Percentiles rank a stretch among this genome's conserved stretches.
phyloP scores from a whole-genome alignment of 108 stramenopile genomes.

The Schizochytrium sp. region DNA sequence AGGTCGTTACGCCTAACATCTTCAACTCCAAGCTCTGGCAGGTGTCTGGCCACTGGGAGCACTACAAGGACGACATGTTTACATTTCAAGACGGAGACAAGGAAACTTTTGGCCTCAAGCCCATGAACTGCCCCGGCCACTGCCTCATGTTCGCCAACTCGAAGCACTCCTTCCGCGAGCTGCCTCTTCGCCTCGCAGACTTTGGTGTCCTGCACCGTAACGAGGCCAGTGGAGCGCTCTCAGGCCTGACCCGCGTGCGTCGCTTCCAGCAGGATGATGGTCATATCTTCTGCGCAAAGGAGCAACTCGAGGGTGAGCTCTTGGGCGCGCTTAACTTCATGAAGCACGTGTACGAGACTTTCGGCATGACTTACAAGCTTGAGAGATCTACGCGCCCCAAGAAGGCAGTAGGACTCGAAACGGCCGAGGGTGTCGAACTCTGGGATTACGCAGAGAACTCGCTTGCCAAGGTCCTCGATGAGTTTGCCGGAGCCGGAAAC shows the following conservation, averaged over 20 bases:
- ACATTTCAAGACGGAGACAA: constrained; percentile 91
- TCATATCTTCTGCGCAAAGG: constrained; percentile 96
- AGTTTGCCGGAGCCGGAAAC: constrained; percentile 90
- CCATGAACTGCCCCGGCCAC: constrained; percentile 99
- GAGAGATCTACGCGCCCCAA: constrained; percentile 96
- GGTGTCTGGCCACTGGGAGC: constrained; percentile 94
- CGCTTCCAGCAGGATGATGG: constrained; percentile 99
- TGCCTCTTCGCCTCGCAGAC: constrained; percentile 96
- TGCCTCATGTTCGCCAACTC: constrained; percentile 94
- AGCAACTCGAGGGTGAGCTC: constrained; percentile 91
- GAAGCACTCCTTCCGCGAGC: constrained; percentile 94
- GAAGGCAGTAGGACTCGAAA: constrained; percentile 94
- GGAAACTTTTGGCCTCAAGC: constrained; percentile 94
- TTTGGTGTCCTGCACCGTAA: constrained; percentile 99
- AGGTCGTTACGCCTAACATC: constrained; percentile 98
- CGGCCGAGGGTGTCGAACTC: constrained; percentile 74
- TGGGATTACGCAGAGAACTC: constrained; percentile 94
- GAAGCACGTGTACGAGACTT: constrained; percentile 93
- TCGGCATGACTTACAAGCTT: constrained; percentile 99
- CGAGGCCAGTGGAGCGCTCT: constrained; percentile 94
- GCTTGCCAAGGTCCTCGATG: constrained; percentile 90
- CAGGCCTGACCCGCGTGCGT: constrained; percentile 97
- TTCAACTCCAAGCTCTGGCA: constrained; percentile 98
- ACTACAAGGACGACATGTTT: constrained; percentile 98
- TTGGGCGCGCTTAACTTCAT: constrained; percentile 94